phyloP scores from a whole-genome alignment of 2,329 filamentous ascomycete species.

The Colletotrichum melonis region DNA sequence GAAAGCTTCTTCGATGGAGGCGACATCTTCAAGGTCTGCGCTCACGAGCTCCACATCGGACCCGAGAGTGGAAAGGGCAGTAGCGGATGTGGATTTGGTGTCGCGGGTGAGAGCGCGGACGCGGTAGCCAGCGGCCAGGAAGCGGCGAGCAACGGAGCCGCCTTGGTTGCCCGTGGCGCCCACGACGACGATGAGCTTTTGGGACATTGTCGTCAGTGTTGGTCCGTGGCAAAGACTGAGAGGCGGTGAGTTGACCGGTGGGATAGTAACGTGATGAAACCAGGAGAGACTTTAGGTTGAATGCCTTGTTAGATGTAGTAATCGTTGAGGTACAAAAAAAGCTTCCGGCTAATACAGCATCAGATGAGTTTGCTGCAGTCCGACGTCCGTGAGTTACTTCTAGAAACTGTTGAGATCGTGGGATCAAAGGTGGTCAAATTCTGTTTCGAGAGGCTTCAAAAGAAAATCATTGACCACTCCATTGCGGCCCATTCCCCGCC shows the following conservation, averaged over 20 bases:
- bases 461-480: background rate
- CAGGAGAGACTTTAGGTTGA: background rate
- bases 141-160: conserved; percentile 62
- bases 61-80: conserved; percentile 52
- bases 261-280: background rate
- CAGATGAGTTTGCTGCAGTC: background rate
- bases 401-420: background rate
- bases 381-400: background rate
- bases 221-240: background rate
- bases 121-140: conserved; percentile 53
- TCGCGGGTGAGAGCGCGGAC: conserved; percentile 63
- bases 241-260: background rate
- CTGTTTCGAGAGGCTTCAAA: background rate
- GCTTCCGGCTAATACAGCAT: background rate
- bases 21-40: conserved; percentile 56
- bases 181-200: conserved; percentile 55
- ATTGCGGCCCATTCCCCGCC: conserved; percentile 1
- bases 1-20: conserved; percentile 53
- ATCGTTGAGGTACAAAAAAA: background rate
- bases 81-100: conserved; percentile 51
- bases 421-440: background rate
- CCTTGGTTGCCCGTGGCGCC: conserved; percentile 64
- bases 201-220: conserved; percentile 13
- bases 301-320: background rate
- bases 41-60: conserved; percentile 43